phyloP scores from a whole-genome alignment of 495 filamentous ascomycete species.

The Cercophora sp. region DNA sequence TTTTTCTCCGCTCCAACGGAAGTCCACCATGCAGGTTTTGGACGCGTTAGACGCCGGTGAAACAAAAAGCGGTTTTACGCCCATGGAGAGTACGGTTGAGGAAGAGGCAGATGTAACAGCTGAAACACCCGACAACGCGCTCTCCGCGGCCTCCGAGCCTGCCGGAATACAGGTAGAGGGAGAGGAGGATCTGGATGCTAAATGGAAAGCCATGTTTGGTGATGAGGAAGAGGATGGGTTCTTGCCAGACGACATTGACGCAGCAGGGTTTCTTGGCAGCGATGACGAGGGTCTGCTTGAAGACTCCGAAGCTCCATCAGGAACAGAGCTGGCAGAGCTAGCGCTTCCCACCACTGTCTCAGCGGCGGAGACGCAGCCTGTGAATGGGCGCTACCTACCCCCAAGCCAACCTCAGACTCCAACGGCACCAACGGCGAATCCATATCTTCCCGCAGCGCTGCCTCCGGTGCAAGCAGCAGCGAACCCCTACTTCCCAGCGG shows the following conservation, averaged over 20 bases:
- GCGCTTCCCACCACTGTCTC: slow-evolving; percentile 10
- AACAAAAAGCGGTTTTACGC: slow-evolving; percentile 24
- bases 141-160: background rate
- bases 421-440: slow-evolving; percentile 9
- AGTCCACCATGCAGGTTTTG: slow-evolving; percentile 57
- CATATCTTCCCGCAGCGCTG: slow-evolving; percentile 23
- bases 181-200: slow-evolving; percentile 60
- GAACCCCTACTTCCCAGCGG: slow-evolving; percentile 32
- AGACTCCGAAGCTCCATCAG: slow-evolving; percentile 39
- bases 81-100: slow-evolving; percentile 34
- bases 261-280: slow-evolving; percentile 58
- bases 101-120: slow-evolving; percentile 11
- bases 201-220: slow-evolving; percentile 78
- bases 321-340: slow-evolving; percentile 16
- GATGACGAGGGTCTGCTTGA: slow-evolving; percentile 74
- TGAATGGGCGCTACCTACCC: slow-evolving; percentile 37
- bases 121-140: background rate
- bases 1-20: slow-evolving; percentile 44
- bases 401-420: slow-evolving; percentile 11
- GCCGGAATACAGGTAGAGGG: slow-evolving; percentile 15
- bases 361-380: background rate
- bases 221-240: slow-evolving; percentile 59
- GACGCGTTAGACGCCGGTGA: slow-evolving; percentile 24
- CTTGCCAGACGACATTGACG: slow-evolving; percentile 41
- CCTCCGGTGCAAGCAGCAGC: slow-evolving; percentile 27